phyloP scores from a whole-genome alignment of 2,329 filamentous ascomycete genomes.

The Aspergillus pseudoviridinutans region DNA sequence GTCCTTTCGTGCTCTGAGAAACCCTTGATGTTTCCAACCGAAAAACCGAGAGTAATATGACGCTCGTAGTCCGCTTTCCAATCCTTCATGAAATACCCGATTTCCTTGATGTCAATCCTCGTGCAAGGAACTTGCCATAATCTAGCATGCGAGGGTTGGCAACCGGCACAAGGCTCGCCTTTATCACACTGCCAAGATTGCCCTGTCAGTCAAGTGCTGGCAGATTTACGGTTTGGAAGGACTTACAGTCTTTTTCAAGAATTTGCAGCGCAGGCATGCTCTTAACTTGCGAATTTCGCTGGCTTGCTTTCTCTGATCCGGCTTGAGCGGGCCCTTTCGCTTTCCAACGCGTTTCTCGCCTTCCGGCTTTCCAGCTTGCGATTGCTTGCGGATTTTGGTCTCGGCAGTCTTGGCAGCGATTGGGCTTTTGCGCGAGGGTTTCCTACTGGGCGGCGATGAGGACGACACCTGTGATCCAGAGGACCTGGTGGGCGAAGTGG shows the following conservation, averaged over 20 bases:
- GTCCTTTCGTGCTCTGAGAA: constrained; percentile 59
- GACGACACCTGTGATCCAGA: constrained; percentile 61
- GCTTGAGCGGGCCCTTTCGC: constrained; percentile 81
- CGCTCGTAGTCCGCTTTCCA: constrained; percentile 97
- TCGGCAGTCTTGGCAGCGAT: constrained; percentile 77
- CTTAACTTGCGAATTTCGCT: constrained; percentile 94
- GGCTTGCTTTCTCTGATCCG: constrained; percentile 92
- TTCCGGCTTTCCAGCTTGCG: constrained; percentile 73
- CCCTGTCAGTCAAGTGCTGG: neutral
- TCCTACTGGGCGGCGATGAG: constrained; percentile 63
- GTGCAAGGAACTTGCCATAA: constrained; percentile 98
- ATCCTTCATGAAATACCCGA: constrained; percentile 98
- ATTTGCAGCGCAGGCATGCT: constrained; percentile 93
- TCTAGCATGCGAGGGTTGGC: constrained; percentile 90
- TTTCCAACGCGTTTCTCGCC: constrained; percentile 91
- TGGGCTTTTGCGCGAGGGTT: constrained; percentile 66
- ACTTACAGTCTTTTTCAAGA: constrained; percentile 83
- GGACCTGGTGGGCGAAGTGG: constrained; percentile 55
- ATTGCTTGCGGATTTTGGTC: constrained; percentile 73
- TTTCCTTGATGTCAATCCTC: constrained; percentile 97
- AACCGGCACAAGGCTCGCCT: constrained; percentile 91
- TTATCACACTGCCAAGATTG: constrained; percentile 65
- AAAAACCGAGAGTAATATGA: constrained; percentile 80
- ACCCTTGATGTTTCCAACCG: constrained; percentile 92
- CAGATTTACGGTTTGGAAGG: neutral